Evolutionary conservation across 2,329 filamentous ascomycete genomes (phyloP).

Genomic region (Zymoseptoria crescenta): DNA sequence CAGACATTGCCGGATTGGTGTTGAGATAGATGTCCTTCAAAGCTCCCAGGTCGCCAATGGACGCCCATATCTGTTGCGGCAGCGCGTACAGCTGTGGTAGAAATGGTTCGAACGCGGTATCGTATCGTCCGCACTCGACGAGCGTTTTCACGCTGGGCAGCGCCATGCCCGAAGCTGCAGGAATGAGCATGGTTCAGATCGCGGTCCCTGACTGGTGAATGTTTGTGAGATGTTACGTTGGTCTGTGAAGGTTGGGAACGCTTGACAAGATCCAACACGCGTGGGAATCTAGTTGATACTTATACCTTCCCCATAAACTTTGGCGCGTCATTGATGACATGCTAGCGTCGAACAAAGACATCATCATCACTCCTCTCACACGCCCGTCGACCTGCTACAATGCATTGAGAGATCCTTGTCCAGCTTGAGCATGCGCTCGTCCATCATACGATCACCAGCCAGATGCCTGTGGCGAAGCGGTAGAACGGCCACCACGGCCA

Average conservation of each 20-base stretch:
- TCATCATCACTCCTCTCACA: background rate
- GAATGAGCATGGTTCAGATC: background rate
- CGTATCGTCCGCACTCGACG: constrained; percentile 68
- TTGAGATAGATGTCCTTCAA: constrained; percentile 66
- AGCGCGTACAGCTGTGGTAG: constrained; percentile 54
- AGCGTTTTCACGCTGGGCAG: constrained; percentile 63
- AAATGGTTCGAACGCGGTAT: constrained; percentile 66
- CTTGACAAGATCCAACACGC: background rate
- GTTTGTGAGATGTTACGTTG: background rate
- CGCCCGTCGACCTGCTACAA: background rate
- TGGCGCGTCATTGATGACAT: background rate
- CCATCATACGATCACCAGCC: constrained; percentile 4
- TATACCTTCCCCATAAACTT: background rate
- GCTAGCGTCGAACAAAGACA: background rate
- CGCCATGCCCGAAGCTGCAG: constrained; percentile 7
- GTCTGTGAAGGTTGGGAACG: background rate
- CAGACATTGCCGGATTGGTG: constrained; percentile 79
- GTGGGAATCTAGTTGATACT: background rate
- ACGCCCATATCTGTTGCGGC: constrained; percentile 43
- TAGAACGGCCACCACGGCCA: background rate
- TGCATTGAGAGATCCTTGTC: background rate
- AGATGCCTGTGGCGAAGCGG: background rate
- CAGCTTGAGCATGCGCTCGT: constrained; percentile 16
- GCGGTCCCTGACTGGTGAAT: background rate
- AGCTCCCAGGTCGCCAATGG: constrained; percentile 51